phyloP scores from a whole-genome alignment of 129 eudicot genomes.

The Silybum marianum region DNA sequence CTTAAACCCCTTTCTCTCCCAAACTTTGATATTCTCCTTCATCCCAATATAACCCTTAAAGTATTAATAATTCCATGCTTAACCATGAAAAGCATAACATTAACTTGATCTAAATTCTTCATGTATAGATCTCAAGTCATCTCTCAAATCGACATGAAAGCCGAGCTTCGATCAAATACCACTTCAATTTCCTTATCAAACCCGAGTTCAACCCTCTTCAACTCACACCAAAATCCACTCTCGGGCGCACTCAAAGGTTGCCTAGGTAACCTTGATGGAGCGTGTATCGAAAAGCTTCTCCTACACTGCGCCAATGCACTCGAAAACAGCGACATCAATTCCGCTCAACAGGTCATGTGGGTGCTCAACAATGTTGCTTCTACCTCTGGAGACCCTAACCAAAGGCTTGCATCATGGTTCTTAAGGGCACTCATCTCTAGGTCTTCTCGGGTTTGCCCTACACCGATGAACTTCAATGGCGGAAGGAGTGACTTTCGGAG shows the following conservation, averaged over 20 bases:
- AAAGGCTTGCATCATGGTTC: conserved; percentile 80
- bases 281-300: conserved; percentile 81
- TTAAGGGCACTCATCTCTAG: conserved; percentile 67
- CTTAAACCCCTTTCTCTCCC: background rate
- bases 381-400: conserved; percentile 74
- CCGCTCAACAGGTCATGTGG: conserved; percentile 96
- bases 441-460: conserved; percentile 73
- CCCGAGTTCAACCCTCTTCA: conserved; percentile 34
- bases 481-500: conserved; percentile 31
- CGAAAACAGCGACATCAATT: conserved; percentile 65
- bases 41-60: background rate
- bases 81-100: conserved; percentile 23
- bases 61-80: conserved; percentile 11
- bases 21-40: background rate
- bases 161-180: conserved; percentile 51
- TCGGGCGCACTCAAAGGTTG: conserved; percentile 60
- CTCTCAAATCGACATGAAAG: conserved; percentile 48
- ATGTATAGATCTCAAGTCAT: conserved; percentile 13
- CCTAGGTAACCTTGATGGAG: conserved; percentile 70
- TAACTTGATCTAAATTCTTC: conserved; percentile 20
- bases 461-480: conserved; percentile 44
- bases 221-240: conserved; percentile 44
- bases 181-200: conserved; percentile 48
- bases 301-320: conserved; percentile 79
- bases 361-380: conserved; percentile 88